Base-by-base conservation (phyloP, 768 basidiomycete genomes). In the Pulveroboletus frians region DNA sequence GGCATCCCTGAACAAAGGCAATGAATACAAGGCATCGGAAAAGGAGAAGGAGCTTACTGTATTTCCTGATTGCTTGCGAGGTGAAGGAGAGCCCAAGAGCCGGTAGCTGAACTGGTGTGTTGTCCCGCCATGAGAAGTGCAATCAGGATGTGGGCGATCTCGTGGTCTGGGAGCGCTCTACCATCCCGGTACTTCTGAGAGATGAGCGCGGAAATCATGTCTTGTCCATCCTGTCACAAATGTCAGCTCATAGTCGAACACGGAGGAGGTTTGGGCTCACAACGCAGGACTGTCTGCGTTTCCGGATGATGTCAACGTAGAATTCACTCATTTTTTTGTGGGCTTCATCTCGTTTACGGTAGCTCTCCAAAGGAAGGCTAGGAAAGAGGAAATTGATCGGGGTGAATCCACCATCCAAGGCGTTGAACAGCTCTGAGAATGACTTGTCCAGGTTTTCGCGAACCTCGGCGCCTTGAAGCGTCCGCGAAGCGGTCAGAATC, bases 111-210 rank as follows among this genome's bases (percentile, higher is more conserved):
- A 59, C 88, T 91, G 0, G 96, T 99, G 70, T 99, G 96, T 71
- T 99, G 96, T 34, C 96, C 96, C 38, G 96, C 96, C 96, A 99
- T 98, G 55, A 99, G 83, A 39, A 99, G 80, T 14, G 96, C 96
- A 61, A 97, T 99, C 86, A 99, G 84, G 64, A 99, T 94, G 65
- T 98, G 96, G 0, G 96, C 93, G 51, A 98, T 87, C 68, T 98
- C 92, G 57, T 88, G 84, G 63, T 99, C 93, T 52, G 76, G 78
- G 35, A 98, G 76, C 2, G 75, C 63, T 39, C 77, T 75, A 48
- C 96, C 96, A 57, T 80, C 76, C 54, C 88, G 87, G 71, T 99
- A 98, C 43, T 73, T 78, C 64, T 93, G 88, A 52, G 83, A 76
- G 69, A 84, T 78, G 17, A 99, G 79, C 2, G 94, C 84, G 13